phyloP scores from a whole-genome alignment of 2,329 filamentous ascomycete species.

The Calonectria pauciramosa region DNA sequence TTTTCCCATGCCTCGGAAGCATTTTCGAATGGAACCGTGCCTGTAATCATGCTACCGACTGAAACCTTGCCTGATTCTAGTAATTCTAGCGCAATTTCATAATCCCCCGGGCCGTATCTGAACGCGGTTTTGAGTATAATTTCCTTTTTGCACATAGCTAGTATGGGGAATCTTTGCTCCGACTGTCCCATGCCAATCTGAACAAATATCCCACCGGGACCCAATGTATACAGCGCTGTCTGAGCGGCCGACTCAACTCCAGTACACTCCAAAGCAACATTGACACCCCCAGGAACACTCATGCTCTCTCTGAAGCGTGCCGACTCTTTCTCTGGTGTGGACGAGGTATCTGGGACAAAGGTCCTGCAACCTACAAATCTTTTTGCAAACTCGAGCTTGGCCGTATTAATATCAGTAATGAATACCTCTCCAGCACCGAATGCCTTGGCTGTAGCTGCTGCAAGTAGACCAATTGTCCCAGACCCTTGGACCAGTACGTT shows the following conservation, averaged over 20 bases:
- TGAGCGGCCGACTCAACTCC: background rate
- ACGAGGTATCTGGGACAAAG: background rate
- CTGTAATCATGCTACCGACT: background rate
- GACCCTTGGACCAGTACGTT: conserved; percentile 87
- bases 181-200: background rate
- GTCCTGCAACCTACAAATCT: conserved; percentile 22
- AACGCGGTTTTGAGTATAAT: background rate
- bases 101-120: background rate
- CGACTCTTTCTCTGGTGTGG: background rate
- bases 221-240: background rate
- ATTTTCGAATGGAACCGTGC: background rate
- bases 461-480: conserved; percentile 88
- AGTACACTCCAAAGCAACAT: conserved; percentile 65
- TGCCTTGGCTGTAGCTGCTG: conserved; percentile 84
- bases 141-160: background rate
- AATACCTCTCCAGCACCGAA: conserved; percentile 78
- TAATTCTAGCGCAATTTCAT: background rate
- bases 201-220: background rate
- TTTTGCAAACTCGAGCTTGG: conserved; percentile 35
- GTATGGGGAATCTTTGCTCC: background rate
- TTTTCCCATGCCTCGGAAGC: background rate
- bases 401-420: conserved; percentile 33
- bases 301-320: background rate
- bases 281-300: conserved; percentile 74
- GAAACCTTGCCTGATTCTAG: background rate